Evolutionary conservation across 345 rosid genomes (phyloP), one percentile per base, ranked within the genome.

Genomic region (Brassica cretica): DNA sequence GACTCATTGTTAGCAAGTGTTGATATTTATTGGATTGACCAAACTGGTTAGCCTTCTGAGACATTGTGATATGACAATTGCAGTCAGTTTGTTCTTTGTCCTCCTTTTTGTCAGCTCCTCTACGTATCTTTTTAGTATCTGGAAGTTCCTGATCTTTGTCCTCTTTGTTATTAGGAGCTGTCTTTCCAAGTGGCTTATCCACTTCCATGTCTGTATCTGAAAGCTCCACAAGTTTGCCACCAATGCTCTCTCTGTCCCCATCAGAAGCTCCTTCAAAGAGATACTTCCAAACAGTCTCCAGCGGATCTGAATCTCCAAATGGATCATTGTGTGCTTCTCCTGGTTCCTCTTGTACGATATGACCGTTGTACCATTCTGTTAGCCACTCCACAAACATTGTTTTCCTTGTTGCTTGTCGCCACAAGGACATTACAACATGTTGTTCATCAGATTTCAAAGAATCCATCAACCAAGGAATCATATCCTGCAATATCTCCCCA

Each of bases 321-420:
- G 87, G 81, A 60, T 74, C 32, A 9, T 66, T 66, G 76, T 79
- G 81, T 25, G 72, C 68, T 77, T 87, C 77, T 68, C 70, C 72
- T 24, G 18, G 75, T 58, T 75, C 82, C 64, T 70, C 85, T 35
- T 76, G 71, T 53, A 64, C 62, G 35, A 64, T 56, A 70, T 87
- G 72, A n/a, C 88, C 89, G 39, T 86, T 89, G 87, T 88, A 89
- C 97, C 97, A 91, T 83, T 93, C 97, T 77, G 77, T 78, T 75
- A 94, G 72, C 97, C 98, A 94, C 70, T 92, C 92, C 1, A 78
- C 84, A 82, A 94, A 94, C 91, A 85, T 90, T 51, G 97, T 94
- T 73, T 86, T 84, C 82, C 86, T 94, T 4, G 97, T 84, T 71
- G 90, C 86, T 71, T 78, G 85, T 29, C 82, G 82, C 97, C 88